Base-by-base conservation (phyloP, 345 rosid genomes). In the Salix dunnii region DNA sequence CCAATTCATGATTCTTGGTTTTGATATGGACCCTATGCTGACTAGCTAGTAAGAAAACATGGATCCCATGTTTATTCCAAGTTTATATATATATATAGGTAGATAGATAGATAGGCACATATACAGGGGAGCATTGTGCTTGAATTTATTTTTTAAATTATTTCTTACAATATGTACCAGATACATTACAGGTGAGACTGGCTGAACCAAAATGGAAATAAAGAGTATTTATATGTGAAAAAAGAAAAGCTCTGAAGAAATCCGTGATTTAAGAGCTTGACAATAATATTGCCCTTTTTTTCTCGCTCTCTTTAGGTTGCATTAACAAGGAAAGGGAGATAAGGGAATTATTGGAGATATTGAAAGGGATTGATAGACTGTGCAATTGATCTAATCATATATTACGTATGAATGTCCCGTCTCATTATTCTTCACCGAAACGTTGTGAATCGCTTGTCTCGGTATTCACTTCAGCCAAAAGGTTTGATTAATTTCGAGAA, bases 321-420 rank as follows among this genome's bases (percentile, higher is more conserved):
- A 51, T 63, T 62, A 55, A 12, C 55, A 65, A 67, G 62, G 70
- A 78, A 68, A 72, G 64, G 33, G 46, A 74, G 73, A 20, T 49
- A 73, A 48, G 67, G 74, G 66, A 83, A 79, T 84, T 79, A 79
- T 77, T 73, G 76, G 72, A 49, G 79, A 76, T 73, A 74, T 30
- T 51, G 80, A 75, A 82, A 77, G 61, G 69, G 83, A 83, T 77
- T 51, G 80, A 78, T 21, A 79, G 38, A 43, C n/a, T 48, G 66
- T 74, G 77, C 40, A 40, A 21, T 62, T 70, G 16, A 61, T 40
- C 65, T 42, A 71, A 66, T 73, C 51, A 78, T 43, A 23, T 20
- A 4, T 60, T 60, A 25, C 73, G 58, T 81, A 73, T 70, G 68
- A 16, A 79, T 64, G 86, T 77, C 89, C 80, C 82, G 77, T 79